Evolutionary conservation across 805 yeast genomes (phyloP).

Genomic region (Cyberlindnera saturnus): DNA sequence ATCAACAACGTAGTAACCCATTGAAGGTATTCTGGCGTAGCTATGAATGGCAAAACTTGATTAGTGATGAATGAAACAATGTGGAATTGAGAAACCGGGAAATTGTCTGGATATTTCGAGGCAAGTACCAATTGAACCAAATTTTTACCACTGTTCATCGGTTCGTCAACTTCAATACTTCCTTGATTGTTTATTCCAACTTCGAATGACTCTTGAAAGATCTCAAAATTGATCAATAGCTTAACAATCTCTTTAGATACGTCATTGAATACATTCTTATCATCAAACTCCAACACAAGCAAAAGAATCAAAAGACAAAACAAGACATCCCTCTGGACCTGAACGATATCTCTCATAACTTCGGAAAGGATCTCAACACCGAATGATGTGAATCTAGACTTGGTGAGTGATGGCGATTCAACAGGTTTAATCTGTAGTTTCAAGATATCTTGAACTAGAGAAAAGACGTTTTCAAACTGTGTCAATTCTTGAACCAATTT

Average conservation of each 20-base stretch:
- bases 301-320: slow-evolving; percentile 29
- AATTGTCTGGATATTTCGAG: slow-evolving; percentile 9
- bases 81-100: slow-evolving; percentile 8
- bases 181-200: slow-evolving; percentile 11
- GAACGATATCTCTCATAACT: slow-evolving; percentile 24
- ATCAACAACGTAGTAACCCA: slow-evolving; percentile 8
- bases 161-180: slow-evolving; percentile 19
- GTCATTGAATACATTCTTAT: slow-evolving; percentile 14
- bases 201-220: slow-evolving; percentile 11
- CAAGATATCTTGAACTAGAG: slow-evolving; percentile 32
- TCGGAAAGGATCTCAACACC: slow-evolving; percentile 21
- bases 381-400: slow-evolving; percentile 19
- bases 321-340: slow-evolving; percentile 25
- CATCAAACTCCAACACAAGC: slow-evolving; percentile 33
- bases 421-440: slow-evolving; percentile 19
- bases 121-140: slow-evolving; percentile 10
- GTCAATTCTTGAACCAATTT: slow-evolving; percentile 36
- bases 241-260: slow-evolving; percentile 15
- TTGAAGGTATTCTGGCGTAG: slow-evolving; percentile 14
- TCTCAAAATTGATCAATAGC: slow-evolving; percentile 14
- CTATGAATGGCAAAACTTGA: slow-evolving; percentile 14
- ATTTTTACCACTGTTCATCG: slow-evolving; percentile 7
- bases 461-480: slow-evolving; percentile 30
- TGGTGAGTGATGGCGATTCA: background rate
- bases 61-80: slow-evolving; percentile 10